Conservation (phyloP, 192 early-diverging fungal species). For the Coemansia umbellata region DNA sequence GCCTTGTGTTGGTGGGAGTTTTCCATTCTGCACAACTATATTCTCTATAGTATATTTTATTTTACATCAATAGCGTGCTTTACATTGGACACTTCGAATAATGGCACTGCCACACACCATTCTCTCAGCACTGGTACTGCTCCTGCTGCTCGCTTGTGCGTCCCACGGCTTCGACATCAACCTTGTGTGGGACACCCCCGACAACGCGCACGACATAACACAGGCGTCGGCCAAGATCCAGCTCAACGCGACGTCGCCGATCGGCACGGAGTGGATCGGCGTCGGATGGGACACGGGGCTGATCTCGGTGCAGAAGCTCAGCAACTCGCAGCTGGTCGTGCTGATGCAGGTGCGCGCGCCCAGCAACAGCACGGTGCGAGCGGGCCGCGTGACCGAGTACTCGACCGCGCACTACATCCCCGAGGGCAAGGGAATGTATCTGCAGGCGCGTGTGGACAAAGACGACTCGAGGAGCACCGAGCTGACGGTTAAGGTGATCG, state of each 20-base stretch:
- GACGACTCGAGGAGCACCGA: constrained; percentile 10
- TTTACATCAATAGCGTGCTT: too few relatives aligned
- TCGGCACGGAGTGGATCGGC: constrained; percentile 47
- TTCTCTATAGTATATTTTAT: too few relatives aligned
- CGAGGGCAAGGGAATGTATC: constrained; percentile 29
- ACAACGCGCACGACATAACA: constrained; percentile 28
- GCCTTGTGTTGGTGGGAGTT: too few relatives aligned
- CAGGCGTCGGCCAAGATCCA: constrained; percentile 35
- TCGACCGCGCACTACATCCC: constrained; percentile 41
- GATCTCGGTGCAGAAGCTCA: constrained; percentile 35
- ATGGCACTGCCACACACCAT: too few relatives aligned
- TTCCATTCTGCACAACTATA: too few relatives aligned
- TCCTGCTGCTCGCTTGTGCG: background rate
- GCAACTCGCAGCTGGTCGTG: constrained; percentile 22
- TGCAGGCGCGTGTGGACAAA: constrained; percentile 32
- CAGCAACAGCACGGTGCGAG: constrained; percentile 24
- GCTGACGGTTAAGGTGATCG: constrained; percentile 40
- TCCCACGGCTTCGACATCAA: constrained; percentile 21
- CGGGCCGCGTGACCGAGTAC: constrained; percentile 36
- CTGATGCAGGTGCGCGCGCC: constrained; percentile 35
- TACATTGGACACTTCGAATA: too few relatives aligned
- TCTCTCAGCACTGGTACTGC: background rate
- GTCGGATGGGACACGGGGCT: constrained; percentile 39
- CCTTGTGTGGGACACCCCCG: constrained; percentile 40
- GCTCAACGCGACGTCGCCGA: constrained; percentile 33